Evolutionary conservation across 495 filamentous ascomycete genomes (phyloP), one percentile per base, ranked within the genome.

Genomic region (Podospora bellae-mahoneyi): DNA sequence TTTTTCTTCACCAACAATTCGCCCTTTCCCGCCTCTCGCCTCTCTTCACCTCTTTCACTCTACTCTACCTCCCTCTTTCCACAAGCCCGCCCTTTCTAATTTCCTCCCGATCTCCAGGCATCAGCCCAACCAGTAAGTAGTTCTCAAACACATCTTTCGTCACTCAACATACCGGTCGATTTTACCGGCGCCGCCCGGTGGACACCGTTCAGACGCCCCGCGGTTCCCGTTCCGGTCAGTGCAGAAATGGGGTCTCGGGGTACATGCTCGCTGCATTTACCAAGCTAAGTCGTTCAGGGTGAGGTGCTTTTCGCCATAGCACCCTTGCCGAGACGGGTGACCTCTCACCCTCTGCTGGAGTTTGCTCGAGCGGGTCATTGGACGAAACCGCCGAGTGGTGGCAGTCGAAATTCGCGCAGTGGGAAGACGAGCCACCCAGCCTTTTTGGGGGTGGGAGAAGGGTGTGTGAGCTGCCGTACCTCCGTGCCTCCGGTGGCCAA

Each of bases 401-500:
- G 39, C 39, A 48, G 39, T 71, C 48, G 58, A 73, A 73, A 73
- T 73, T 71, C 71, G 68, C 68, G 68, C 71, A 73, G 53, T 56
- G 62, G 66, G 62, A 56, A 66, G 61, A 72, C 23, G 23, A 23
- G 2, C 23, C 23, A 23, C 63, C 63, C 62, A 62, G 26, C 26
- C 9, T 28, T 39, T 62, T 26, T 5, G 28, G 60, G 60, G 32
- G n/a, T 19, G 58, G 58, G 16, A 18, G 60, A 27, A 2, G 5
- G 60, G 13, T 7, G 26, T 39, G 20, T 23, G 26, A 19, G 58
- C 59, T 61, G 59, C 59, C 59, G 30, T 57, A 61, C 15, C 62
- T 57, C 67, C 66, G 60, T 66, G 68, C 64, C 65, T 66, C 68
- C 68, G 68, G 71, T 65, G 68, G 71, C 66, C 69, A 75, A 75